Evolutionary conservation across 2,329 filamentous ascomycete genomes (phyloP).

Genomic region (Cryphonectria radicalis): DNA sequence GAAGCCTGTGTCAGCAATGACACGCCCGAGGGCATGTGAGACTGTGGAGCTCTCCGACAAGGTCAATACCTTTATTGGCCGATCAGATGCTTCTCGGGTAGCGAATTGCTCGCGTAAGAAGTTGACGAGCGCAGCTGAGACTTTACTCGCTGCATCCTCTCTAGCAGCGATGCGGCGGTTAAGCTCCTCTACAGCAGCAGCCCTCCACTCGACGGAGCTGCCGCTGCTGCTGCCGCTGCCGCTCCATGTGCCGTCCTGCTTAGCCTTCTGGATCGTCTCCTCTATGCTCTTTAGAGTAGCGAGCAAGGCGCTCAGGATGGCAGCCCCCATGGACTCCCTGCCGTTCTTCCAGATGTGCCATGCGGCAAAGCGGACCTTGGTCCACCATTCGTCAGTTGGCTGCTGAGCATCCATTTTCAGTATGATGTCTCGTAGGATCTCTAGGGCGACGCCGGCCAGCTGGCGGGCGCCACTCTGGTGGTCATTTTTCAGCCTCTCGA

Average conservation of each 20-base stretch:
- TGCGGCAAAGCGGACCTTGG: conserved; percentile 55
- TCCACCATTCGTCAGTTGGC: conserved; percentile 55
- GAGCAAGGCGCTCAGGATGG: conserved; percentile 57
- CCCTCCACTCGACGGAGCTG: conserved; percentile 23
- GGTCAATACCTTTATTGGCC: conserved; percentile 57
- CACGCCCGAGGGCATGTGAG: conserved; percentile 49
- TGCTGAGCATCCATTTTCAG: conserved; percentile 36
- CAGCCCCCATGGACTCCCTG: conserved; percentile 67
- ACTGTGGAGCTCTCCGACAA: conserved; percentile 68
- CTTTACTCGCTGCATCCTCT: conserved; percentile 33
- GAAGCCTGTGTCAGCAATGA: conserved; percentile 41
- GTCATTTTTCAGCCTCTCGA: conserved; percentile 57
- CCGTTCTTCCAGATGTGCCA: conserved; percentile 71
- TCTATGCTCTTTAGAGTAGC: conserved; percentile 49
- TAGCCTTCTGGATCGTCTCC: conserved; percentile 35
- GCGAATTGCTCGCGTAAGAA: conserved; percentile 43
- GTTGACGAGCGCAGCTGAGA: conserved; percentile 39
- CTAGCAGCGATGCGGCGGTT: conserved; percentile 31
- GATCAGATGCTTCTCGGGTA: conserved; percentile 31
- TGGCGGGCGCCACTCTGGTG: conserved; percentile 63
- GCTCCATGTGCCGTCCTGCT: conserved; percentile 26
- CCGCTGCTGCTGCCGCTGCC: neutral
- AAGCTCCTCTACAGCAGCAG: conserved; percentile 28
- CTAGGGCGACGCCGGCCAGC: conserved; percentile 58
- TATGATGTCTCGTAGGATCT: conserved; percentile 52